Evolutionary conservation across 2,329 filamentous ascomycete genomes (phyloP).

Genomic region (Exophiala phaeomuriformis): DNA sequence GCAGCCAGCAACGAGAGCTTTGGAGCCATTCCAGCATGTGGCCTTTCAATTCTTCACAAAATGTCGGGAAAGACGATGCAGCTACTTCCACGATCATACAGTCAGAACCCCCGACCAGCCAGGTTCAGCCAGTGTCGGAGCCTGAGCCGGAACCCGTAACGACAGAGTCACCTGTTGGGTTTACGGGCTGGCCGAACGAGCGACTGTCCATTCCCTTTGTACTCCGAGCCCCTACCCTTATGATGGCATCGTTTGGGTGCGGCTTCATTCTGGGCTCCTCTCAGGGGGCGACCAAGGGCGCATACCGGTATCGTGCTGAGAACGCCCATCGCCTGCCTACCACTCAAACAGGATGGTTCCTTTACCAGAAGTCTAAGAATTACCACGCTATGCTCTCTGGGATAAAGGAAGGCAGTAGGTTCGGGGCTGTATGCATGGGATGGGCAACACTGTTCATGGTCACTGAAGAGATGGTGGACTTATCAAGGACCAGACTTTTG

Average conservation of each 20-base stretch:
- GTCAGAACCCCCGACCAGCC: not conserved
- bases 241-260: conserved; percentile 56
- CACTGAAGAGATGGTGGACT: conserved; percentile 79
- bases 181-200: conserved; percentile 25
- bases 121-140: not conserved
- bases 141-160: not conserved
- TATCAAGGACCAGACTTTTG: conserved; percentile 59
- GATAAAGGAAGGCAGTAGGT: conserved; percentile 67
- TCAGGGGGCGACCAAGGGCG: conserved; percentile 65
- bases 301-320: conserved; percentile 84
- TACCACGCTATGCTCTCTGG: conserved; percentile 76
- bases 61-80: not conserved
- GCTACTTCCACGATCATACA: not conserved
- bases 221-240: conserved; percentile 59
- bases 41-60: conserved; percentile 16
- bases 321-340: conserved; percentile 89
- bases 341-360: conserved; percentile 80
- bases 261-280: conserved; percentile 64
- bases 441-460: conserved; percentile 72
- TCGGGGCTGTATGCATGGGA: conserved; percentile 62
- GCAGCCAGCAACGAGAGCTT: not conserved
- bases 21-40: conserved; percentile 14
- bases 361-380: conserved; percentile 98
- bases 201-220: conserved; percentile 58
- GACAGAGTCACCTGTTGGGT: conserved; percentile 24